Base-by-base conservation (phyloP, 2,329 filamentous ascomycete species). In the Penicillium psychrosexuale region DNA sequence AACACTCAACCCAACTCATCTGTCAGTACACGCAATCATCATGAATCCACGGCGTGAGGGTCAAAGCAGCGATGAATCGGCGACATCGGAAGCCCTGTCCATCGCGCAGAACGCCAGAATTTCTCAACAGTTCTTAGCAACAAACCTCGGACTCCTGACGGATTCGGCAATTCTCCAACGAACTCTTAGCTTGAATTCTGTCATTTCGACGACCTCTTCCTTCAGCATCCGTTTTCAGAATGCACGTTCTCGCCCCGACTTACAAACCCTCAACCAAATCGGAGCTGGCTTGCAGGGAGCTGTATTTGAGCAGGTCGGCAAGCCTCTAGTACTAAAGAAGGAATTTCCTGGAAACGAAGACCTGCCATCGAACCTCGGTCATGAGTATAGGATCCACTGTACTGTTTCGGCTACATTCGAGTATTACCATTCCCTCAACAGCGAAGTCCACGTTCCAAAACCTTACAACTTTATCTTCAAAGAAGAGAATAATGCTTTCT, bases 261-360 rank as follows among this genome's bases (percentile, higher is more conserved):
- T 59, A 8, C 51, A 59, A 12, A 5, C 8, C 5, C 36, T 55
- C 12, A 59, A 59, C 13, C 39, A 59, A 38, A 57, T 57, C 13
- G 57, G 57, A 15, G 36, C 3, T 39, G 47, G 57, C 8, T 43
- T 57, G 19, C 54, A 59, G 43, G 54, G 57, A 12, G 36, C 17
- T 3, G 22, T 59, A 5, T 57, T 59, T 17, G 57, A 59, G 37
- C 12, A 28, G 9, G 47, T 57, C 11, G 57, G 57, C 27, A 38
- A 47, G 13, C 15, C 39, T 1, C 24, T 30, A 3, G 55, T 36
- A 12, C 8, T 57, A 1, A 59, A 59, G 17, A 57, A 57, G 19
- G 51, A 59, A 45, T 52, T 0, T 12, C 54, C 47, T 11, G 57
- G 57, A 33, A 59, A 59, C 12, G 53, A 56, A 46, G 27, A 17